Conservation (phyloP, 2,329 filamentous ascomycete genomes). For the Elsinoe fawcettii region DNA sequence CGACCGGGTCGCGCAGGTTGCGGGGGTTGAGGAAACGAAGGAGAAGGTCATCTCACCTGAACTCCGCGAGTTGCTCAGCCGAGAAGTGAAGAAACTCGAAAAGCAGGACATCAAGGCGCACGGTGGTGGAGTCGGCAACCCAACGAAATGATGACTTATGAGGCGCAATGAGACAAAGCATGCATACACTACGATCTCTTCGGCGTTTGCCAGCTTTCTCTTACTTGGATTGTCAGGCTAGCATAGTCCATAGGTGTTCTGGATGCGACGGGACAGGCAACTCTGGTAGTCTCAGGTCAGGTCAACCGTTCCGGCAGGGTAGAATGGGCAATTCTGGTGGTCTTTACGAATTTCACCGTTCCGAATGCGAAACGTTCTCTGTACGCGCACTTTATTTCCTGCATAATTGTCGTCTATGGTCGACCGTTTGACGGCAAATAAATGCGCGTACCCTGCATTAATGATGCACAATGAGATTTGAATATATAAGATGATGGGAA, state of each 20-base stretch:
- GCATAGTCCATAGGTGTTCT: not conserved
- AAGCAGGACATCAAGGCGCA: conserved; percentile 39
- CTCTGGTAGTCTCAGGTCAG: not conserved
- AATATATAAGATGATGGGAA: too few relatives aligned
- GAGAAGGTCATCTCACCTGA: conserved; percentile 56
- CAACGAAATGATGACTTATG: not conserved
- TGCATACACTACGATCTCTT: not conserved
- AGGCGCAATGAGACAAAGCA: not conserved
- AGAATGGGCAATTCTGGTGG: too few relatives aligned
- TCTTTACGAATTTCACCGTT: not conserved
- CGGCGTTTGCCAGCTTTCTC: not conserved
- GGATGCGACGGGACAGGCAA: not conserved
- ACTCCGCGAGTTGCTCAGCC: conserved; percentile 52
- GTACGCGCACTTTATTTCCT: not conserved
- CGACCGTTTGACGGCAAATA: not conserved
- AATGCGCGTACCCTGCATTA: too few relatives aligned
- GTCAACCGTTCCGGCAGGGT: too few relatives aligned
- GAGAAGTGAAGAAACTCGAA: conserved; percentile 48
- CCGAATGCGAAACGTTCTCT: not conserved
- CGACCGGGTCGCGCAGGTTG: conserved; percentile 22
- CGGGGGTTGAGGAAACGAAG: conserved; percentile 25
- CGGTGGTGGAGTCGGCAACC: conserved; percentile 34
- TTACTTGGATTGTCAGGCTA: not conserved
- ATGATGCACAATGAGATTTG: too few relatives aligned
- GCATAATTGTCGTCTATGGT: not conserved